A percentile compares a stretch with the other conserved stretches of the same genome.
phyloP scores from a whole-genome alignment of 345 rosid species.

The Kandelia obovata region DNA sequence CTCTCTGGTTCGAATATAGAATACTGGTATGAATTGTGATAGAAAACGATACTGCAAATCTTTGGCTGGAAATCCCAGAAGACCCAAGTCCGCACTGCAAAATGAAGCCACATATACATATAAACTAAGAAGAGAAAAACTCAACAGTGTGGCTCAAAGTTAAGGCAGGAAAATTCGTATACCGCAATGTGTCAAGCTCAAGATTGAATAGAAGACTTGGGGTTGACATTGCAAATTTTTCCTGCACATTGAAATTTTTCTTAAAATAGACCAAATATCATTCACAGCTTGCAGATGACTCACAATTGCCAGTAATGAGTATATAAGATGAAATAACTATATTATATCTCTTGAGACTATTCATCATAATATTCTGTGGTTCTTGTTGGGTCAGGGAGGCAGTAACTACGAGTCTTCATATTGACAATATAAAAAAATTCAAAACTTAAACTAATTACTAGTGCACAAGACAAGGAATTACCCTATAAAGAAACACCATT shows the following conservation, averaged over 20 bases:
- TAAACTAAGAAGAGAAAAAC: conserved; percentile 14
- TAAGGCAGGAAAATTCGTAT: conserved; percentile 22
- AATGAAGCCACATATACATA: conserved; percentile 19
- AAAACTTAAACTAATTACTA: no score
- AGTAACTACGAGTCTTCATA: no score
- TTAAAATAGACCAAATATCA: background rate
- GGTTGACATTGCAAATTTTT: conserved; percentile 67
- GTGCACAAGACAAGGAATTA: no score
- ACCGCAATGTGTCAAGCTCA: conserved; percentile 95
- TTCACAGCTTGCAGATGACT: background rate
- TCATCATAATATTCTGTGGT: background rate
- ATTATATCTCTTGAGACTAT: background rate
- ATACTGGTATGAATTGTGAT: conserved; percentile 77
- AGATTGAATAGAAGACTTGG: conserved; percentile 87
- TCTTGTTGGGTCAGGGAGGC: background rate
- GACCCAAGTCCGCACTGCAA: conserved; percentile 90
- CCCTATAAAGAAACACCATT: no score
- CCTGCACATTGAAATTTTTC: conserved; percentile 49
- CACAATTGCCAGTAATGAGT: background rate
- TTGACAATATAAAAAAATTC: no score
- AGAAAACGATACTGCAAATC: conserved; percentile 93
- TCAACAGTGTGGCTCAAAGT: conserved; percentile 10
- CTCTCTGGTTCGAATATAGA: conserved; percentile 81
- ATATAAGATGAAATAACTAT: background rate
- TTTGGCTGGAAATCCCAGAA: conserved; percentile 86